Base-by-base conservation (phyloP, 139 green algal genomes). In the Chlamydomonas urium region DNA sequence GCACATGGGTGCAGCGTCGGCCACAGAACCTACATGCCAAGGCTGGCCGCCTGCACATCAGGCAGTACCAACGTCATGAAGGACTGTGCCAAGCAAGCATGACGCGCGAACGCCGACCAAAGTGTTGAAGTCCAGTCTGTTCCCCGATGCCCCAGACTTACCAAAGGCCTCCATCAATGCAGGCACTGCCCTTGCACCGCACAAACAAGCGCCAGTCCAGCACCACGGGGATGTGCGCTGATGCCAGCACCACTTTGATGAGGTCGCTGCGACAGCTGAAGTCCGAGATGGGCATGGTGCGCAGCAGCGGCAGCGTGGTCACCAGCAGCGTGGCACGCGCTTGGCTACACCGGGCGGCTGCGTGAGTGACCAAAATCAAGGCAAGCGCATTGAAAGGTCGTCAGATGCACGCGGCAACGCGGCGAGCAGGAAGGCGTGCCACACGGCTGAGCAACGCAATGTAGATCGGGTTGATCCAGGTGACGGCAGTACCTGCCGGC, bases 101-200 rank as follows among this genome's bases (percentile, higher is more conserved):
- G n/a, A n/a, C n/a, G n/a, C n/a, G n/a, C n/a, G n/a, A n/a, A n/a
- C n/a, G n/a, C n/a, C n/a, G n/a, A n/a, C n/a, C n/a, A n/a, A n/a
- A n/a, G n/a, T n/a, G n/a, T n/a, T n/a, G n/a, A n/a, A n/a, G n/a
- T n/a, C n/a, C n/a, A n/a, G n/a, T n/a, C n/a, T n/a, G n/a, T n/a
- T n/a, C n/a, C n/a, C n/a, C n/a, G n/a, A n/a, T n/a, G n/a, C 42
- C 42, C 14, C 42, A 8, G 6, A 63, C 60, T 23, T 26, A 67
- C 60, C 60, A 67, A 8, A 67, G 29, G 32, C 60, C 60, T 6
- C 60, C 60, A 45, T 67, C 60, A 24, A 67, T 67, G 60, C 60
- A 67, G 6, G 60, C 60, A 21, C 60, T 67, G 60, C 60, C 60
- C 33, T 42, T 67, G 33, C 31, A 42, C 19, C 21, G 8, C 8